Evolutionary conservation across 2,329 filamentous ascomycete species (phyloP), one percentile per base, ranked within the genome.

Genomic region (Incumbomyces lentus): DNA sequence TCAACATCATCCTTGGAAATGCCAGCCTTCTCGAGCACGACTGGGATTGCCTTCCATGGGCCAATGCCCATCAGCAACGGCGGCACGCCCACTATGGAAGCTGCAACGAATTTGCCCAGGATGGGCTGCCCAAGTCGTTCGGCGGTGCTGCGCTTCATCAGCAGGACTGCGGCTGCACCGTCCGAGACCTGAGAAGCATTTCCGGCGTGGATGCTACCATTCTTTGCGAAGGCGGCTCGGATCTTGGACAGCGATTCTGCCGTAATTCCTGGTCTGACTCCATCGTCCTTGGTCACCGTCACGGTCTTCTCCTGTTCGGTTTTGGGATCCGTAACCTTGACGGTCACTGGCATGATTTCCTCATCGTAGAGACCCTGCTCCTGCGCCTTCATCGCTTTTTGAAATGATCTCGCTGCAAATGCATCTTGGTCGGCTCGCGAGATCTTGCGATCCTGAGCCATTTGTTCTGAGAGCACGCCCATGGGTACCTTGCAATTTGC

Each of bases 401-500:
- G 82, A 75, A 94, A 96, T 34, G 87, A 94, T 2, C 74, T 69
- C n/a, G 90, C 90, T 12, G 92, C 92, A 65, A 96, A 98, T n/a
- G 79, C 78, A 64, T 98, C 92, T 68, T 96, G 92, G 44, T 76
- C 71, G 10, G 73, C 69, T 51, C 92, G 83, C 48, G 71, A 61
- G 61, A 96, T 78, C 49, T 75, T 73, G 59, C 83, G 79, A 64
- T 88, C 87, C 68, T 87, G 84, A 57, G 90, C 92, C 90, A 96
- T 95, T 61, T 90, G 68, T 69, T 98, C 92, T 22, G 87, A 95
- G 41, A 96, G 74, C 10, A 88, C 78, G 58, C 90, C 90, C 92
- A 96, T 96, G 64, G 88, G 82, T 2, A 96, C 90, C 72, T 94
- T 95, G 81, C 92, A 98, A 76, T 95, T 93, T 60, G 84, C 84